Evolutionary conservation across 2,329 filamentous ascomycete genomes (phyloP), one percentile per base, ranked within the genome.

Genomic region (Aspergillus amoenus): DNA sequence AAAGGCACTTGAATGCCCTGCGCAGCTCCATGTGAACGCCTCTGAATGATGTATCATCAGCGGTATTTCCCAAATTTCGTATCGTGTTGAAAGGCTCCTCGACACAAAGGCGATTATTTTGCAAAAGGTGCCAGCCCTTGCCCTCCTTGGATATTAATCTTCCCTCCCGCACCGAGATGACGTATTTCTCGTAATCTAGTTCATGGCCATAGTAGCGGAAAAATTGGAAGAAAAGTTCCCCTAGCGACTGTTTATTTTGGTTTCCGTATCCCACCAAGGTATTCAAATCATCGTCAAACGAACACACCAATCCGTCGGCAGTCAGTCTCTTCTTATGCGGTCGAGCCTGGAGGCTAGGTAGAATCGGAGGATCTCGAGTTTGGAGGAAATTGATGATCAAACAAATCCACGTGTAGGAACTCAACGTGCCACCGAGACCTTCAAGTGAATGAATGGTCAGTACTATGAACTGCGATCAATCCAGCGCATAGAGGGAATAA

Each of bases 361-460:
- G 77, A 54, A 99, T 85, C 0, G 93, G 90, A 15, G 91, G 90
- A 58, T 88, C 83, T 66, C 92, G 87, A 51, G 91, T 89, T 76
- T 99, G 94, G 24, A 99, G 82, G 70, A 97, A 99, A 65, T 92
- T 95, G 71, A 99, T 89, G 64, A 97, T 96, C 82, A 99, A 86
- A 75, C 94, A 99, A 71, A 97, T 97, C 94, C 94, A 99, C 21
- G 94, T 97, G 72, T 99, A 99, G 17, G 94, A 99, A 75, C 93
- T 97, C 59, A 99, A 82, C 6, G 94, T 99, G 56, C 91, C 93
- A 61, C 94, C 93, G 71, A 92, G 91, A 57, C 90, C 94, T 95
- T 70, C 34, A 41, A 44, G 27, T 27, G 17, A 55, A 41, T 37
- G 43, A 55, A 41, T 32, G 43, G 60, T 71, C 54, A 71, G 63